Evolutionary conservation across 2,329 filamentous ascomycete species (phyloP), one percentile per base, ranked within the genome.

Genomic region (Lizonia empirigonia): DNA sequence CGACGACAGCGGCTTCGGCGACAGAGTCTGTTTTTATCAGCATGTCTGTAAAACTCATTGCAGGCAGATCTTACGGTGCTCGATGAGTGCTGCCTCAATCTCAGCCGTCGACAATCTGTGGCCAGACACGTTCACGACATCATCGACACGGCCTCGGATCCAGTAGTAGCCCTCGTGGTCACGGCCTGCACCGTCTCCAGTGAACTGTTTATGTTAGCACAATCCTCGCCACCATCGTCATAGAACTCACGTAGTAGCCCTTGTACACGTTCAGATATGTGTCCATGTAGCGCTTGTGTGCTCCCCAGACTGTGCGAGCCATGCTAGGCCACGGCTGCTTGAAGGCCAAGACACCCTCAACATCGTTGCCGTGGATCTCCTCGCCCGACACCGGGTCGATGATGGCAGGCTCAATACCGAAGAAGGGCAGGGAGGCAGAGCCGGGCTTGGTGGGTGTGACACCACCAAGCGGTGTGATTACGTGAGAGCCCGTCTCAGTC

Each of bases 131-230:
- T 99, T 99, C 74, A 99, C 93, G 34, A 99, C 94, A 68, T 99
- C 94, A 71, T 99, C 94, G 44, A 99, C 94, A 75, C 94, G 91
- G 60, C 94, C 94, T 57, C 94, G 90, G 74, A 99, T 99, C 94
- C 94, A 99, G 85, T 97, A 99, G 82, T 97, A 99, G 50, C 94
- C 94, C 68, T 99, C 94, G 76, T 96, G 89, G 74, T 99, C 94
- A 71, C 94, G 90, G 53, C 90, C 94, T 48, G 94, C 94, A 71
- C 94, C 94, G 71, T 99, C 94, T 51, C 90, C 90, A 13, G 90
- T 94, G 78, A 94, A 95, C 87, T 90, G 61, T 24, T 9, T 5
- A 24, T 8, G 27, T 71, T 55, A 71, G 64, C 46, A 50, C 15
- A 24, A 20, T 36, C 15, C 39, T 30, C 18, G n/a, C 13, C 36